Conservation (phyloP, 2,329 filamentous ascomycete species). For the Neopestalotiopsis sp. region DNA sequence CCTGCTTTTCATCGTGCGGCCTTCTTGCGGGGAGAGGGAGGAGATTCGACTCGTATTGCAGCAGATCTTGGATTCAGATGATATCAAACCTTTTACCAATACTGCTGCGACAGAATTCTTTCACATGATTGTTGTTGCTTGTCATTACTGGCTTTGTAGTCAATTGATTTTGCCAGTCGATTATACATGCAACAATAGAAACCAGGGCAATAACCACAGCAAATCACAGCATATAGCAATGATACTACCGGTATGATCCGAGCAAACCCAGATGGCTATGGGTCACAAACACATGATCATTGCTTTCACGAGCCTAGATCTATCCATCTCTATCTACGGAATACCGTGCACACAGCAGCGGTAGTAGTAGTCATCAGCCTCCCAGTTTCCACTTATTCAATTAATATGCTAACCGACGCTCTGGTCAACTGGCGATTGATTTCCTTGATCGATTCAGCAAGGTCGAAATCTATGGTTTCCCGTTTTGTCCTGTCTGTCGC, state of each 20-base stretch:
- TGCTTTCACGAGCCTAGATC: neutral
- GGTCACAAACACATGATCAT: neutral
- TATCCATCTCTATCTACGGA: neutral
- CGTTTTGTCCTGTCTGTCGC: neutral
- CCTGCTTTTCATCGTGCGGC: too few relatives aligned
- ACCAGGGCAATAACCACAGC: too few relatives aligned
- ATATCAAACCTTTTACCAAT: too few relatives aligned
- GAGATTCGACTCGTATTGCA: too few relatives aligned
- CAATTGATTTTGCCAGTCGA: too few relatives aligned
- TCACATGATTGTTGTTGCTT: too few relatives aligned
- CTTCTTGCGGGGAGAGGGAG: too few relatives aligned
- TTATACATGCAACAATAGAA: too few relatives aligned
- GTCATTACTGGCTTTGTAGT: too few relatives aligned
- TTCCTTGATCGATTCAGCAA: conserved; percentile 3
- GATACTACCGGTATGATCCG: conserved; percentile 5
- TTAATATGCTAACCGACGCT: neutral
- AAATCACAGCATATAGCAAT: too few relatives aligned
- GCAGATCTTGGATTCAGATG: too few relatives aligned
- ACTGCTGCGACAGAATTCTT: too few relatives aligned
- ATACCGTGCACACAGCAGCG: neutral
- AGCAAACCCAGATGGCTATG: neutral
- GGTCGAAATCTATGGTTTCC: neutral
- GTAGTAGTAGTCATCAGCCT: neutral
- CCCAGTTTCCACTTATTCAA: neutral
- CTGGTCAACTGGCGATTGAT: neutral